These are phyloP conservation scores for Gloeopeniophorella convolvens DNA, from an alignment of 768 basidiomycete species.

Conservation along the genomic window DNA sequence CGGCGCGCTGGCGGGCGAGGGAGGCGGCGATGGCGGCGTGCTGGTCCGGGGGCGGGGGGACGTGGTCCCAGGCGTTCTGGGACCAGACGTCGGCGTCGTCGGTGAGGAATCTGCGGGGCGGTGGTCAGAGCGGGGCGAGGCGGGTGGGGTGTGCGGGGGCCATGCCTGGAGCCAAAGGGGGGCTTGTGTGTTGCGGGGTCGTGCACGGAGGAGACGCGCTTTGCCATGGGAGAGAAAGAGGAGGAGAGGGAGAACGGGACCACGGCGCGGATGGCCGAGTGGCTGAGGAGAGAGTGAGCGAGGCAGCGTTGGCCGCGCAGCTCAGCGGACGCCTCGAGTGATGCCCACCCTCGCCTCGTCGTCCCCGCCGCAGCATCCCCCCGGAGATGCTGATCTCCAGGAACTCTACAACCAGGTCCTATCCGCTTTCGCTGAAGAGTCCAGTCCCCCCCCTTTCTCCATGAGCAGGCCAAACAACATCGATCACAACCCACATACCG, in stretches of 20 bases:
- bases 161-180: slow-evolving; percentile 66
- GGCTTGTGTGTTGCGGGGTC: slow-evolving; percentile 49
- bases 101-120: slow-evolving; percentile 52
- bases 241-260: no score
- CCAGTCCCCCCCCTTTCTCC: slow-evolving; percentile 22
- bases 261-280: no score
- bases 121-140: background rate
- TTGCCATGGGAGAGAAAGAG: no score
- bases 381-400: slow-evolving; percentile 66
- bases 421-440: slow-evolving; percentile 55
- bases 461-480: slow-evolving; percentile 7
- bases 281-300: no score
- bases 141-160: slow-evolving; percentile 10
- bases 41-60: slow-evolving; percentile 78
- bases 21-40: slow-evolving; percentile 63
- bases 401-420: slow-evolving; percentile 72
- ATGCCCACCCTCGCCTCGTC: slow-evolving; percentile 17
- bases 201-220: slow-evolving; percentile 57
- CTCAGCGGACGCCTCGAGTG: no score
- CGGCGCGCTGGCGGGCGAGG: slow-evolving; percentile 58
- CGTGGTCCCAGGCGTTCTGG: slow-evolving; percentile 91
- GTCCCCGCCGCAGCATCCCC: slow-evolving; percentile 25
- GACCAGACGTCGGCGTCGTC: slow-evolving; percentile 71
- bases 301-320: no score
- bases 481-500: slow-evolving; percentile 21